A percentile compares a stretch with the other conserved stretches of the same genome.
phyloP scores from a whole-genome alignment of 2,329 filamentous ascomycete genomes.

The Aspergillus tamarii region DNA sequence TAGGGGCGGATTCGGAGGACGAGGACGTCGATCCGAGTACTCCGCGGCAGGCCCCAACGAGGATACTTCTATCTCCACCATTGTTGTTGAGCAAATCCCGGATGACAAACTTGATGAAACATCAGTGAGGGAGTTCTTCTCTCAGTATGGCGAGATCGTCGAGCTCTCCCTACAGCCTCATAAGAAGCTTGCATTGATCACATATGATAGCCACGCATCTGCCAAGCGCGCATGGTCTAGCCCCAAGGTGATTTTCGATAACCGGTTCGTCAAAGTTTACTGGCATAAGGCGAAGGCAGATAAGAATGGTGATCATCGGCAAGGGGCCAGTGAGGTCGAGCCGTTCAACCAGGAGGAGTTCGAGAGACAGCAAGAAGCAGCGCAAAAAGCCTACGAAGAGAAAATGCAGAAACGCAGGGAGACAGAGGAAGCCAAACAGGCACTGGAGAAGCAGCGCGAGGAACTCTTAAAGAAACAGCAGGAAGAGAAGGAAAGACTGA shows the following conservation, averaged over 20 bases:
- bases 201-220: slow-evolving; percentile 54
- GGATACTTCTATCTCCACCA: slow-evolving; percentile 57
- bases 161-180: slow-evolving; percentile 58
- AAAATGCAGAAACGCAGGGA: slow-evolving; percentile 56
- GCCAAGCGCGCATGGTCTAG: slow-evolving; percentile 61
- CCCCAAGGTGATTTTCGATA: slow-evolving; percentile 66
- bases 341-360: slow-evolving; percentile 57
- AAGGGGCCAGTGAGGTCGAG: slow-evolving; percentile 24
- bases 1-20: slow-evolving; percentile 43
- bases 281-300: slow-evolving; percentile 57
- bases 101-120: slow-evolving; percentile 60
- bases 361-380: slow-evolving; percentile 58
- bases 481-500: slow-evolving; percentile 56
- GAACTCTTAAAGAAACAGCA: slow-evolving; percentile 57
- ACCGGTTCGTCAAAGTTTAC: slow-evolving; percentile 67
- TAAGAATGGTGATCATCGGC: slow-evolving; percentile 30
- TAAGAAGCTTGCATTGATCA: slow-evolving; percentile 59
- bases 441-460: slow-evolving; percentile 57
- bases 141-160: slow-evolving; percentile 59
- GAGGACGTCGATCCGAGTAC: slow-evolving; percentile 54
- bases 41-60: slow-evolving; percentile 56
- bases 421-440: slow-evolving; percentile 53
- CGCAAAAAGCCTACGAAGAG: slow-evolving; percentile 60
- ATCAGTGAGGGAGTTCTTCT: slow-evolving; percentile 60
- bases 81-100: slow-evolving; percentile 65